Evolutionary conservation across 2,329 filamentous ascomycete species (phyloP), one percentile per base, ranked within the genome.

Genomic region (Tolypocladium cylindrosporum): DNA sequence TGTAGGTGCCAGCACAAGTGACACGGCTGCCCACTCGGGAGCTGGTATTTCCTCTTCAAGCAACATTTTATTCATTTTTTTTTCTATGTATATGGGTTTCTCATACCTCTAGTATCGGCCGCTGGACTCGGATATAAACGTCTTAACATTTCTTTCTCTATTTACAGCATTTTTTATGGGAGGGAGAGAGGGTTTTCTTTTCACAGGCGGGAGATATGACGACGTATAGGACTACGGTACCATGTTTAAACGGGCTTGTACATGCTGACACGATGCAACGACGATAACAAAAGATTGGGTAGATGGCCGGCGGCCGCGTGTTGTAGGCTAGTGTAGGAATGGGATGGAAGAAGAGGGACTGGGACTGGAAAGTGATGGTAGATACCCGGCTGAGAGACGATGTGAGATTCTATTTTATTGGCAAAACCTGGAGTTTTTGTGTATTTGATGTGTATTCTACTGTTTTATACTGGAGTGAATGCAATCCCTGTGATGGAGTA

Each of bases 1-100:
- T 71, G 37, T 69, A 37, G 36, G 8, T 10, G 2, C 7, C 4
- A 11, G 7, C 7, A 19, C 16, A 21, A 37, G 6, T 10, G 31
- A 37, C 31, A 11, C 14, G 34, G 24, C 9, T 34, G 16, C 14
- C 27, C 1, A 10, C 10, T 13, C 13, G 16, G 4, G 45, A 34
- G 27, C 45, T n/a, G 16, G 8, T 7, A 34, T 19, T 11, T 6
- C 4, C 31, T 3, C 1, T 11, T 50, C 9, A 2, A 50, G 31
- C 19, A 31, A 11, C 19, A 7, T 13, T 52, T 4, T 19, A 4
- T 19, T 36, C 36, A 31, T 52, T 2, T 6, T 13, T 2, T 13
- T 52, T n/a, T 34, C n/a, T 21, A 4, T 37, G 6, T 13, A 16
- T 16, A 21, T 42, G 8, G 31, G 31, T 13, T 0, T 52, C 31